Base-by-base conservation (phyloP, 768 basidiomycete genomes). In the Lactarius quietus region DNA sequence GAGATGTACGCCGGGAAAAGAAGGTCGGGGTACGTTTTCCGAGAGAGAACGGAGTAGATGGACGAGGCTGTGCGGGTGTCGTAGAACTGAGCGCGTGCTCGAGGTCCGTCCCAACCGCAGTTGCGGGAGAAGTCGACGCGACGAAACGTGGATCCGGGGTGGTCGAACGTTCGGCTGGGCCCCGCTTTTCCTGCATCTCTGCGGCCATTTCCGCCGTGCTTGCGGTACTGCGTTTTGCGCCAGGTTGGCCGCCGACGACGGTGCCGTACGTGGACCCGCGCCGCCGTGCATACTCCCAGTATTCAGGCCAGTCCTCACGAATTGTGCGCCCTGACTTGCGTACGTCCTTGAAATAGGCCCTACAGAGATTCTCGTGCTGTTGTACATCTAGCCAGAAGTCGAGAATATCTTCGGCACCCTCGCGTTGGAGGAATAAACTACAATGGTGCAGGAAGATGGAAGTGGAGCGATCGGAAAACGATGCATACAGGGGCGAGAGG, bases 331-430 rank as follows among this genome's bases (percentile, higher is more conserved):
- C 95, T 0, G 95, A 95, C 78, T 95, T 95, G 73, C 92, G 89
- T 60, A 99, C 87, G 76, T 98, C 97, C 81, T 98, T 97, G 86
- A 99, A 98, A 77, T 98, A 98, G 9, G 96, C 97, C 66, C 95
- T 85, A 76, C 96, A 98, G 38, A 99, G 86, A 74, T 98, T 98
- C 79, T 98, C 97, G 75, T 99, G 97, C 78, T 98, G 97, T 71
- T 97, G 95, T 7, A 98, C 97, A 75, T 99, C 97, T 33, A 99
- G 84, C 95, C 96, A 98, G 72, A 98, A 98, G 75, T 99, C 97
- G 53, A 99, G 79, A 57, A 95, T 91, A 75, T 99, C 97, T 74
- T 98, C 96, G 61, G 93, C 87, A 29, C 93, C 92, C 77, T 99
- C 96, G 39, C 94, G 86, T 74, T 98, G 96, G 39, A 99, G 80